phyloP scores from a whole-genome alignment of 208 protist genomes.

The Balamuthia mandrillaris region DNA sequence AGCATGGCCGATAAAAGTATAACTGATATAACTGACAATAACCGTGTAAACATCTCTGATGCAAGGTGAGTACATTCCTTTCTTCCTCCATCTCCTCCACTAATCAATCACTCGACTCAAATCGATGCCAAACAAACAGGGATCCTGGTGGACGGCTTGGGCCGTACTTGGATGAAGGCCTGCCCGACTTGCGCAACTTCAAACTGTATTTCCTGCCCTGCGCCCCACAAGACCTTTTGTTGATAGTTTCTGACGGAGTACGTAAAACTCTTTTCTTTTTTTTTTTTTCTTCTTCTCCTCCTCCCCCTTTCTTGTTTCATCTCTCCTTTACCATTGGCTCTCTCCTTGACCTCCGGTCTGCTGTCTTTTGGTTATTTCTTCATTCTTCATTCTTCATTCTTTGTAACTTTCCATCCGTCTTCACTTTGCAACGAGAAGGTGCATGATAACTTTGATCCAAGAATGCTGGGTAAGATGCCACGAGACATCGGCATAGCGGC shows the following conservation, averaged over 20 bases:
- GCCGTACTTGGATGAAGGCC: slow-evolving; percentile 54
- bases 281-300: not conserved
- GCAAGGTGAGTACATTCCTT: too few species aligned
- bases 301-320: not conserved
- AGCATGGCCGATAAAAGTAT: slow-evolving; percentile 14
- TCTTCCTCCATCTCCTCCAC: not conserved
- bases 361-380: too few species aligned
- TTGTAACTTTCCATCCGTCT: too few species aligned
- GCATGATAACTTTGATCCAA: slow-evolving; percentile 60
- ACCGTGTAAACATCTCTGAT: slow-evolving; percentile 17
- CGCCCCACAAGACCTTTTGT: slow-evolving; percentile 49
- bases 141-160: slow-evolving; percentile 59
- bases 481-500: not conserved
- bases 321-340: not conserved
- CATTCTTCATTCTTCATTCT: too few species aligned
- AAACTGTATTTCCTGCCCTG: slow-evolving; percentile 50
- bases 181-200: slow-evolving; percentile 60
- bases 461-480: slow-evolving; percentile 46
- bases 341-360: not conserved
- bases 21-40: slow-evolving; percentile 57
- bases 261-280: not conserved
- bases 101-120: not conserved
- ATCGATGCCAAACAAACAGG: not conserved
- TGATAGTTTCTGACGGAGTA: slow-evolving; percentile 52
- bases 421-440: too few species aligned